Percentiles rank a stretch among this genome's conserved stretches.
phyloP scores from a whole-genome alignment of 345 rosid genomes.

The Adansonia digitata region DNA sequence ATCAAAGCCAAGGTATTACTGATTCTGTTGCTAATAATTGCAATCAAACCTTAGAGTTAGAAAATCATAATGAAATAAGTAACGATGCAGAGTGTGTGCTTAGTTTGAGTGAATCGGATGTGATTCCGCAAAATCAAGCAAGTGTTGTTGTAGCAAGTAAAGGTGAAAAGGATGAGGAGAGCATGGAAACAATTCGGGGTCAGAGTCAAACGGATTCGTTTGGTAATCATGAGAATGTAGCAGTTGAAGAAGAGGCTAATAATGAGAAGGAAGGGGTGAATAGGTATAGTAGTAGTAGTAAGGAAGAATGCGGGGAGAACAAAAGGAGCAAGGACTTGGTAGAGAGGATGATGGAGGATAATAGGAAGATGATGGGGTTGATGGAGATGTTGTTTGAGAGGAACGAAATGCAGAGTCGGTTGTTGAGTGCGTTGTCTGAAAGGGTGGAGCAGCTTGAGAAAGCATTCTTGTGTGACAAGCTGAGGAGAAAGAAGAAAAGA shows the following conservation, averaged over 20 bases:
- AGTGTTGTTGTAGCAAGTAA: neutral
- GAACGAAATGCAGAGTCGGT: conserved; percentile 42
- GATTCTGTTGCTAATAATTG: neutral
- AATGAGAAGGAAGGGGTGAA: neutral
- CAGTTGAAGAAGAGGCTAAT: neutral
- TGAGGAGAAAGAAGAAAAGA: neutral
- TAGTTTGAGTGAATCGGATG: neutral
- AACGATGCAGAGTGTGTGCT: neutral
- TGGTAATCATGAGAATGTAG: conserved; percentile 11
- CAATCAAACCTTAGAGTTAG: neutral
- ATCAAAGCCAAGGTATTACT: neutral
- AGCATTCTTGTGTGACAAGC: neutral
- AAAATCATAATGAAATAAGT: neutral
- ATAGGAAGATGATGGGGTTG: conserved; percentile 43
- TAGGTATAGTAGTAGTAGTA: neutral
- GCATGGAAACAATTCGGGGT: neutral
- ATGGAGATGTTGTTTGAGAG: conserved; percentile 43
- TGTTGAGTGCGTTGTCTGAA: conserved; percentile 36
- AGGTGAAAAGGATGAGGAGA: neutral
- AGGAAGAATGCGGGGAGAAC: too few relatives aligned
- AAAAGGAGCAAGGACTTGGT: conserved; percentile 23
- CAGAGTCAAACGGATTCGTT: conserved; percentile 9
- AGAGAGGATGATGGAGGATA: conserved; percentile 54
- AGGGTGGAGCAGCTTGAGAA: conserved; percentile 58
- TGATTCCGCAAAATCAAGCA: neutral